These are phyloP conservation scores for Paecilomyces formosus DNA, from an alignment of 2,329 filamentous ascomycete species.

Conservation along the genomic window DNA sequence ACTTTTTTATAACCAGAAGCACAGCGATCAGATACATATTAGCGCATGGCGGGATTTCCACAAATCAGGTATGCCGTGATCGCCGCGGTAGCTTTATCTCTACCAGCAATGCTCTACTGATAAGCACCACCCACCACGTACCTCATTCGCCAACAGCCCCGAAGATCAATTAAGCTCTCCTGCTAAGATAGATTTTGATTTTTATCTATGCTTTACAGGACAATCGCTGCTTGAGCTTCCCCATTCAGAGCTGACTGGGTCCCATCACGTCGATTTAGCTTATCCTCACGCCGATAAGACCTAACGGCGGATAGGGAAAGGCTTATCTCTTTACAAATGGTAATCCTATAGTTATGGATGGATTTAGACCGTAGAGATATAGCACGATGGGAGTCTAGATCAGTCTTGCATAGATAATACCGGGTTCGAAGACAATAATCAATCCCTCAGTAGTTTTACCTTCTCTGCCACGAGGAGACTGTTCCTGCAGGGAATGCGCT, in stretches of 20 bases:
- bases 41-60: neutral
- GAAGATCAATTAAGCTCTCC: neutral
- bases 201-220: neutral
- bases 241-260: neutral
- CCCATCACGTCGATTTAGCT: neutral
- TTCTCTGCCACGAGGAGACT: neutral
- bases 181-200: neutral
- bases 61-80: neutral
- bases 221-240: neutral
- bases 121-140: neutral
- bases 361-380: neutral
- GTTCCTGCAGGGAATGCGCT: neutral
- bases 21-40: neutral
- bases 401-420: neutral
- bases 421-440: neutral
- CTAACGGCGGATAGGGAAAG: neutral
- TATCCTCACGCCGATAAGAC: neutral
- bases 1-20: neutral
- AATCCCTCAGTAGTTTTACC: neutral
- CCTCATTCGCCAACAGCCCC: neutral
- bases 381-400: neutral
- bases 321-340: neutral
- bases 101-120: neutral
- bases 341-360: neutral
- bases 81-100: neutral